Conservation (phyloP, 352 stramenopile genomes). For the Globisporangium camurandrum region DNA sequence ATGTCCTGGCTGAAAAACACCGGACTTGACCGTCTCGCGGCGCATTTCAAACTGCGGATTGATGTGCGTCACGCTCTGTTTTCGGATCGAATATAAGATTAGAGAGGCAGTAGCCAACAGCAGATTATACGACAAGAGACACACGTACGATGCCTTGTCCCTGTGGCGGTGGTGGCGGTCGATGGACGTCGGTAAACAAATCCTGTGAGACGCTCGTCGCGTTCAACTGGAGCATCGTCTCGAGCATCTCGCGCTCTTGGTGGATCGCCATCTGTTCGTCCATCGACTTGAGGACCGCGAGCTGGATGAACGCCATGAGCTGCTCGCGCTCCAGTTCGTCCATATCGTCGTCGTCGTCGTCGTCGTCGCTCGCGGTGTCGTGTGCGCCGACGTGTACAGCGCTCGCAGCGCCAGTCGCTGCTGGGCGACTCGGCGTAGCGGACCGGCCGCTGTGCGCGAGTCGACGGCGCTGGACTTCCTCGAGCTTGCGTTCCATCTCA, state of each 20-base stretch:
- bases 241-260: constrained; percentile 80
- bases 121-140: background rate
- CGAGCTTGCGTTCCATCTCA: constrained; percentile 65
- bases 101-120: background rate
- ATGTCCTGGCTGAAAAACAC: constrained; percentile 94
- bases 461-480: constrained; percentile 40
- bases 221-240: constrained; percentile 83
- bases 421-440: constrained; percentile 11
- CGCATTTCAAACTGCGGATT: constrained; percentile 82
- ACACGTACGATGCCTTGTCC: constrained; percentile 71
- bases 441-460: constrained; percentile 21
- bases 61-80: constrained; percentile 83
- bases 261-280: constrained; percentile 69
- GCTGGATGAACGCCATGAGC: constrained; percentile 74
- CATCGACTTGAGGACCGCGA: constrained; percentile 69
- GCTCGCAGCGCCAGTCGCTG: constrained; percentile 8
- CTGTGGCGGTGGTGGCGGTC: constrained; percentile 44
- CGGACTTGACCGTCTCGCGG: constrained; percentile 77
- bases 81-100: constrained; percentile 7
- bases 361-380: constrained; percentile 20
- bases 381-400: too few relatives aligned
- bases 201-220: constrained; percentile 42
- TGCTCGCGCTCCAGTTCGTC: constrained; percentile 79
- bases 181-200: constrained; percentile 62
- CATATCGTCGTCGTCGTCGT: constrained; percentile 44